These are phyloP conservation scores for Apophysomyces elegans DNA, from an alignment of 371 early-diverging fungal genomes.

Conservation along the genomic window DNA sequence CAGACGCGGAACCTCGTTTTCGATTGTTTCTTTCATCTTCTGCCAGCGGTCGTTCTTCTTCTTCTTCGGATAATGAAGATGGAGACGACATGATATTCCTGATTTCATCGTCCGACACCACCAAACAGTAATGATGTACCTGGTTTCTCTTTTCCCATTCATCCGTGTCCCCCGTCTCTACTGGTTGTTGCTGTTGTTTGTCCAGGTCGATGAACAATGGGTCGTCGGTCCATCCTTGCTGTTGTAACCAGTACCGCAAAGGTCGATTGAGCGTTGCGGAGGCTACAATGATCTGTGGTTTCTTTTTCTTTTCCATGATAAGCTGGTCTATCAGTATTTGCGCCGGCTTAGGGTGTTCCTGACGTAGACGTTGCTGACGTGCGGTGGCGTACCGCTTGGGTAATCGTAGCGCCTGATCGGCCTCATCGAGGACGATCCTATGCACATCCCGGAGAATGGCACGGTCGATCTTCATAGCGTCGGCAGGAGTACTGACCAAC, in stretches of 20 bases:
- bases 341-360: slow-evolving; percentile 69
- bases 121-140: slow-evolving; percentile 59
- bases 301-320: slow-evolving; percentile 24
- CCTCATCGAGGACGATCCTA: slow-evolving; percentile 76
- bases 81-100: slow-evolving; percentile 46
- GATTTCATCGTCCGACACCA: slow-evolving; percentile 54
- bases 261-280: slow-evolving; percentile 80
- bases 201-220: slow-evolving; percentile 70
- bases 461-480: slow-evolving; percentile 15
- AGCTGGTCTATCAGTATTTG: slow-evolving; percentile 61
- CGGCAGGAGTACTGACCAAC: slow-evolving; percentile 6
- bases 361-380: slow-evolving; percentile 49
- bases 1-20: background rate
- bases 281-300: slow-evolving; percentile 62
- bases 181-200: slow-evolving; percentile 22
- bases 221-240: slow-evolving; percentile 58
- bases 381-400: slow-evolving; percentile 63
- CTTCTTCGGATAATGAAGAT: slow-evolving; percentile 8
- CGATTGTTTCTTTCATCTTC: too few relatives aligned
- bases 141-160: background rate
- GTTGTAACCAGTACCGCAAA: slow-evolving; percentile 58
- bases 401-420: slow-evolving; percentile 70
- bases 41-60: slow-evolving; percentile 6
- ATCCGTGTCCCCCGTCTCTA: slow-evolving; percentile 36
- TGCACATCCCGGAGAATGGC: slow-evolving; percentile 40